Evolutionary conservation across 345 rosid species (phyloP).

Genomic region (Salix koriyanagi): DNA sequence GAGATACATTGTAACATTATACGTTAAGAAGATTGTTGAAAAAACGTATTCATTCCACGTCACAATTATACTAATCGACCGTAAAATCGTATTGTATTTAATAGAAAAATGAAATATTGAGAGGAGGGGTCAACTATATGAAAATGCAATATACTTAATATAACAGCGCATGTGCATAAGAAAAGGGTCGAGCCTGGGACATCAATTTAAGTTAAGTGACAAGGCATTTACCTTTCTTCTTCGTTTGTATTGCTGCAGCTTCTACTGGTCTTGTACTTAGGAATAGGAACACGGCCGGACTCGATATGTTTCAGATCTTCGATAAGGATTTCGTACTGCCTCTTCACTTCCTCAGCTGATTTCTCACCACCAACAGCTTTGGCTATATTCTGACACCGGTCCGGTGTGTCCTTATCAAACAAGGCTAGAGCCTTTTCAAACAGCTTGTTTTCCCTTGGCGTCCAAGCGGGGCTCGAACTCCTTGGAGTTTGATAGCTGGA

Average conservation of each 20-base stretch:
- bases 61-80: no score
- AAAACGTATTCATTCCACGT: no score
- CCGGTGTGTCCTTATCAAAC: slow-evolving; percentile 53
- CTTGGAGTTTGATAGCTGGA: slow-evolving; percentile 32
- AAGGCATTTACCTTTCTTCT: slow-evolving; percentile 19
- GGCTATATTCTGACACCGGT: slow-evolving; percentile 53
- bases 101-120: no score
- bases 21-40: no score
- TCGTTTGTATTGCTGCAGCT: slow-evolving; percentile 3
- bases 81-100: no score
- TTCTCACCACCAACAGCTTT: slow-evolving; percentile 43
- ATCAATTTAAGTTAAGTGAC: not conserved
- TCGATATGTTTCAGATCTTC: slow-evolving; percentile 50
- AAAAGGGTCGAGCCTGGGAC: not conserved
- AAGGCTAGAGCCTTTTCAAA: slow-evolving; percentile 50
- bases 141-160: not conserved
- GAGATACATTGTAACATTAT: no score
- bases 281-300: slow-evolving; percentile 48
- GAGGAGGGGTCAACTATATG: no score
- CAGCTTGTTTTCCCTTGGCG: slow-evolving; percentile 47
- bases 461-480: slow-evolving; percentile 34
- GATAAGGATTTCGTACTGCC: slow-evolving; percentile 40
- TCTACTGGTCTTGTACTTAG: slow-evolving; percentile 37
- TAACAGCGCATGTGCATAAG: not conserved
- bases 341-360: slow-evolving; percentile 45